Conservation (phyloP, 495 filamentous ascomycete species). For the Tuber melanosporum region DNA sequence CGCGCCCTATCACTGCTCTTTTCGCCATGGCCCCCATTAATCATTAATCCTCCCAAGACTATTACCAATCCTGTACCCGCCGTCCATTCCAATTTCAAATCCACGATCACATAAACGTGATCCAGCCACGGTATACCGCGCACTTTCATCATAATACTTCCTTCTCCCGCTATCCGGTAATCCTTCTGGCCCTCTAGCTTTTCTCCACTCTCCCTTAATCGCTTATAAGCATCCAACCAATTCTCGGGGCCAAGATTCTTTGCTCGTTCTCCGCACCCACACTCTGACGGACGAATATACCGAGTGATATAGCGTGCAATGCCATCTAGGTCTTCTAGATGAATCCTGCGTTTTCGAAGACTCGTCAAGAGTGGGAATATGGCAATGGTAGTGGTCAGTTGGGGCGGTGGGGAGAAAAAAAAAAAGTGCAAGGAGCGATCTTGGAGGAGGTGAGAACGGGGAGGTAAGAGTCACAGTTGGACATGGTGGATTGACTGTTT, state of each 20-base stretch:
- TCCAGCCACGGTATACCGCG: neutral
- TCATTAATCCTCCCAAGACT: neutral
- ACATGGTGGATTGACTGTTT: too few species aligned
- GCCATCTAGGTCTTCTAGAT: too few species aligned
- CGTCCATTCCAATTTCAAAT: neutral
- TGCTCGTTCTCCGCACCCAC: neutral
- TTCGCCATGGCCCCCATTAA: too few species aligned
- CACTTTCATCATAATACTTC: neutral
- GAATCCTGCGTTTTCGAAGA: too few species aligned
- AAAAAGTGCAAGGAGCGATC: too few species aligned
- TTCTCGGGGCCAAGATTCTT: neutral
- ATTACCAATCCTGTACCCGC: neutral
- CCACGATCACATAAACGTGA: neutral
- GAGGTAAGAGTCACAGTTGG: too few species aligned
- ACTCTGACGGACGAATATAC: neutral
- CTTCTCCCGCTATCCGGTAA: neutral
- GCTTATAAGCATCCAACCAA: neutral
- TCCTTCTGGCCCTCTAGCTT: neutral
- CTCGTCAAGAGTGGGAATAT: too few species aligned
- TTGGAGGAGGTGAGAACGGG: too few species aligned
- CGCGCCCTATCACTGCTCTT: neutral
- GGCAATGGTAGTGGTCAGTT: too few species aligned
- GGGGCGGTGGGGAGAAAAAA: too few species aligned
- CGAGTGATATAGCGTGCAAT: conserved; percentile 1
- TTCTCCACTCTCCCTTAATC: neutral